Base-by-base conservation (phyloP, 176 grass and related monocot species). In the Olyra latifolia region DNA sequence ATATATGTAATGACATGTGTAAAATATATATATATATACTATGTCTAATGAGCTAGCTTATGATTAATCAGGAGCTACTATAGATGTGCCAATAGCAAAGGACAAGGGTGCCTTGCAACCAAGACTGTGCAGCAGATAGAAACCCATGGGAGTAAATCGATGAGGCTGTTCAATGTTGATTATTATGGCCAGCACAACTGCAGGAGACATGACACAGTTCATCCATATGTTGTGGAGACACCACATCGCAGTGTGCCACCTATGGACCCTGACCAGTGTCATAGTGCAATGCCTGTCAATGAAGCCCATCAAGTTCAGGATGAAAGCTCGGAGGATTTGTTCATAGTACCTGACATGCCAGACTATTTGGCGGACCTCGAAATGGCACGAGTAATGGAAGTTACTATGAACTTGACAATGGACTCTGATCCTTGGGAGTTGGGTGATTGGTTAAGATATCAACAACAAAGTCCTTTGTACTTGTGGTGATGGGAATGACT, bases 121-220 rank as follows among this genome's bases (percentile, higher is more conserved):
- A 85, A 85, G 65, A 78, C 42, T 6, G 83, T 85, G 29, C 74
- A 78, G 42, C 83, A 85, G 44, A 77, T 61, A 54, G 74, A 85
- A 17, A 10, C 24, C 43, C 28, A 70, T 77, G 69, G 64, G 29
- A 71, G 19, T 61, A 22, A 38, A 27, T 13, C 2, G 14, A 44
- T 16, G 19, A 72, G n/a, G 28, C 39, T 72, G 28, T 82, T 81
- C 66, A 6, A 60, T 10, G 53, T 81, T 71, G 55, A 72, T 12
- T 82, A 82, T 0, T 72, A 82, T 38, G 79, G 67, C 20, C 54
- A 72, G 40, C 79, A 62, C 55, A 38, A 15, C 48, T 82, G 79
- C 55, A 24, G 23, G 20, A 71, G 29, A 43, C 55, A 82, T 48
- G 66, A 2, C 10, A 15, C 7, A 2, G 6, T 35, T 11, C 20